phyloP scores from a whole-genome alignment of 2,329 filamentous ascomycete species.

The Sarocladium brachiariae region DNA sequence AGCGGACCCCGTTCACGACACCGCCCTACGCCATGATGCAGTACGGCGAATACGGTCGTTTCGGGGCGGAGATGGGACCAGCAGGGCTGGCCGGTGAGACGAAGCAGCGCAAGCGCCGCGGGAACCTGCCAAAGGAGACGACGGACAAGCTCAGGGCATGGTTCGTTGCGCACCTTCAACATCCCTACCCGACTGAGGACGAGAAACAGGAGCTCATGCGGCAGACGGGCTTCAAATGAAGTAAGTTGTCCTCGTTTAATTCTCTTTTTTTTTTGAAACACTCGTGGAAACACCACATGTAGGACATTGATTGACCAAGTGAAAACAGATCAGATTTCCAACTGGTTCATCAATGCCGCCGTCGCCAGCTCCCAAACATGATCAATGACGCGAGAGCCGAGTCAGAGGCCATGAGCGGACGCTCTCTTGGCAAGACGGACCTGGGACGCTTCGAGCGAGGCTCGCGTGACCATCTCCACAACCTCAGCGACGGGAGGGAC shows the following conservation, averaged over 20 bases:
- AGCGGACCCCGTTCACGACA: conserved; percentile 37
- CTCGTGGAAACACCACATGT: not conserved
- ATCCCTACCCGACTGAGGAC: conserved; percentile 83
- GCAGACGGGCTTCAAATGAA: conserved; percentile 71
- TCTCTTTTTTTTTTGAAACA: too few species aligned
- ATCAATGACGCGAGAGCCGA: conserved; percentile 50
- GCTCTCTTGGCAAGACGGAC: conserved; percentile 12
- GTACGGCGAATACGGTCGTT: conserved; percentile 37
- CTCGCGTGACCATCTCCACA: not conserved
- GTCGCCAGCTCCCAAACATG: conserved; percentile 56
- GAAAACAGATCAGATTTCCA: conserved; percentile 59
- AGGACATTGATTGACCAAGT: too few species aligned
- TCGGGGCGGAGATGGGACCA: conserved; percentile 29
- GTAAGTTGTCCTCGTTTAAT: too few species aligned
- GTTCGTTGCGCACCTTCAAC: conserved; percentile 70
- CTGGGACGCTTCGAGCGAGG: not conserved
- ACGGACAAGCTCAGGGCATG: conserved; percentile 75
- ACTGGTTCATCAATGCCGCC: conserved; percentile 78
- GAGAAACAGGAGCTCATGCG: conserved; percentile 78
- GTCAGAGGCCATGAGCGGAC: conserved; percentile 38
- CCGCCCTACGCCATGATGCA: conserved; percentile 30
- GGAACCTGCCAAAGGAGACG: conserved; percentile 85
- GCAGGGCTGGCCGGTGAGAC: conserved; percentile 33
- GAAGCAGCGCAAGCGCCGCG: conserved; percentile 59
- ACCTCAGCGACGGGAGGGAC: conserved; percentile 12